These are phyloP conservation scores for Trametes hirsuta DNA, from an alignment of 1,284 basidiomycete species.

Conservation along the genomic window DNA sequence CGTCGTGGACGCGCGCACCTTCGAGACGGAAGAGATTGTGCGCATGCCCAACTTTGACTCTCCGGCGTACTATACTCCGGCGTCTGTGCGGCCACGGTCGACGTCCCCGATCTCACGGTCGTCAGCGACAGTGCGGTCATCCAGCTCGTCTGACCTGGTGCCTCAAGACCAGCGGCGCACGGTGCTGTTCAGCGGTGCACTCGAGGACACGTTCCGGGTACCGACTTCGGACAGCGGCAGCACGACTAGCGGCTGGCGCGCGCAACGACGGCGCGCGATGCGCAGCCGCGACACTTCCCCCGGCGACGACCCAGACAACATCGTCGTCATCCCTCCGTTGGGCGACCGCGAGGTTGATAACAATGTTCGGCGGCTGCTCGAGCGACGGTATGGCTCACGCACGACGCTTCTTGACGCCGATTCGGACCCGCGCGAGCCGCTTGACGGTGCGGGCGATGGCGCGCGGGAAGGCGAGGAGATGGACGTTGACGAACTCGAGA, in stretches of 20 bases:
- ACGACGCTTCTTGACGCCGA: conserved; percentile 22
- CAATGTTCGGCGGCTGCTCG: conserved; percentile 59
- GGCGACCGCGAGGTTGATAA: conserved; percentile 64
- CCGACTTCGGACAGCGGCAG: conserved; percentile 31
- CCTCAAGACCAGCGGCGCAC: conserved; percentile 38
- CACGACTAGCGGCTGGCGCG: conserved; percentile 22
- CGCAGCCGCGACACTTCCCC: conserved; percentile 24
- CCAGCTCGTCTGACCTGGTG: conserved; percentile 8
- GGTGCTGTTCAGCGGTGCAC: conserved; percentile 46
- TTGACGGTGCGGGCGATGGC: conserved; percentile 21
- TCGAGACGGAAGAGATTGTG: conserved; percentile 73
- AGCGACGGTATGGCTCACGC: conserved; percentile 43
- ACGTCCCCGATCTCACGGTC: conserved; percentile 26
- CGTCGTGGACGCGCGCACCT: conserved; percentile 79
- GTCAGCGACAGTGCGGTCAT: conserved; percentile 19
- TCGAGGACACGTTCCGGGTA: conserved; percentile 61
- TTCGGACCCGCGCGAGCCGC: conserved; percentile 37
- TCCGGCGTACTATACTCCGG: conserved; percentile 21
- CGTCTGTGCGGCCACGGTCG: conserved; percentile 31
- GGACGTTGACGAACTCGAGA: conserved; percentile 48
- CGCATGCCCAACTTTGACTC: conserved; percentile 53
- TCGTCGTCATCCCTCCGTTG: conserved; percentile 57
- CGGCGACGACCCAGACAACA: conserved; percentile 41
- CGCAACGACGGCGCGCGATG: conserved; percentile 21
- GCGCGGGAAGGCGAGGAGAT: conserved; percentile 37